These are phyloP conservation scores for Daedalea quercina DNA, from an alignment of 768 basidiomycete genomes.

Conservation along the genomic window DNA sequence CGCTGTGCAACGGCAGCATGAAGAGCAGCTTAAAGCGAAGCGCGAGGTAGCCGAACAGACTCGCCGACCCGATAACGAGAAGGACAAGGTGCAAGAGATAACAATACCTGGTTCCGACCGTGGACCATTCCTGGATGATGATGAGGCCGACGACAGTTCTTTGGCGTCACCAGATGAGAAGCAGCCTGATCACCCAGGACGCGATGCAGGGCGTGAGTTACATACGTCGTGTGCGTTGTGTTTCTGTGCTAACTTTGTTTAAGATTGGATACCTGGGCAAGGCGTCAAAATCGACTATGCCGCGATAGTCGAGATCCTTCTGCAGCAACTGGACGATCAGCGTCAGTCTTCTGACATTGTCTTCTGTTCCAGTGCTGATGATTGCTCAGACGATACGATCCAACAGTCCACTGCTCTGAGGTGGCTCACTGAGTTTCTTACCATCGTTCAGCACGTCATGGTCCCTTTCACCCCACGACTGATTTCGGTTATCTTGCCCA, in stretches of 20 bases:
- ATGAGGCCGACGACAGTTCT: constrained; percentile 22
- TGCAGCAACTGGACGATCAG: constrained; percentile 77
- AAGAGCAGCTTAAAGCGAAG: constrained; percentile 44
- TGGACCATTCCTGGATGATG: constrained; percentile 47
- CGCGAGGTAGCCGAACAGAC: constrained; percentile 32
- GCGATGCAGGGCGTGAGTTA: constrained; percentile 57
- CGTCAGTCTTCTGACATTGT: constrained; percentile 45
- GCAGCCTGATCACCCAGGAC: constrained; percentile 45
- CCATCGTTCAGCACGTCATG: constrained; percentile 86
- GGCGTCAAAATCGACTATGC: constrained; percentile 88
- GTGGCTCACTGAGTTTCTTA: constrained; percentile 90
- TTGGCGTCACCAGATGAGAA: constrained; percentile 19
- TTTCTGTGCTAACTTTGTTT: constrained; percentile 2
- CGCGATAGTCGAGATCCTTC: constrained; percentile 88
- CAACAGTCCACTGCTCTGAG: constrained; percentile 90
- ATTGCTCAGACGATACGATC: constrained; percentile 74
- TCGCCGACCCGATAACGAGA: constrained; percentile 33
- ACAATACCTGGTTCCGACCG: constrained; percentile 52
- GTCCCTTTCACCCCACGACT: constrained; percentile 91
- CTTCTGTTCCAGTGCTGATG: neutral
- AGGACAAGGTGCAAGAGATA: constrained; percentile 54
- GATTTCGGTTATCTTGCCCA: constrained; percentile 88
- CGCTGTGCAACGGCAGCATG: constrained; percentile 57
- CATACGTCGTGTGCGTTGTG: no score
- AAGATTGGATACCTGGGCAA: constrained; percentile 90